Conservation (phyloP, 805 yeast genomes). For the Yarrowia bubula region DNA sequence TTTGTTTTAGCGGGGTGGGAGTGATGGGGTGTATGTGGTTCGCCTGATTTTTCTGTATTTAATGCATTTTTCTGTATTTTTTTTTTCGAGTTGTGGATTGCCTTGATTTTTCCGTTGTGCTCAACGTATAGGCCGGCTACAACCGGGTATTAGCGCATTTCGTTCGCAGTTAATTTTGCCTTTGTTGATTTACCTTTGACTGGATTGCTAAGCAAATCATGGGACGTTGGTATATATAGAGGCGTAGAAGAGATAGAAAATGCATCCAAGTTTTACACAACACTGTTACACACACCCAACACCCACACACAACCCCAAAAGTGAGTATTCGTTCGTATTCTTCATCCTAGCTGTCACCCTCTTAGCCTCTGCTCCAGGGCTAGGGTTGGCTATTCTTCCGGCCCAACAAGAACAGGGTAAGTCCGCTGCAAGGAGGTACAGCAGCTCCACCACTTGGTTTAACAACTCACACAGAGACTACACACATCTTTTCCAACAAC, state of each 20-base stretch:
- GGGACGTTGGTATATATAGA: neutral
- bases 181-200: neutral
- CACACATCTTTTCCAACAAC: neutral
- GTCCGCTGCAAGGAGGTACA: conserved; percentile 2
- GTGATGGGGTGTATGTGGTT: too few species aligned
- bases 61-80: neutral
- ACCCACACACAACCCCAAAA: neutral
- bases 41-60: neutral
- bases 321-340: neutral
- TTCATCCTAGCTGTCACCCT: too few species aligned
- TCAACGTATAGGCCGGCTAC: neutral
- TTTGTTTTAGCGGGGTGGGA: neutral
- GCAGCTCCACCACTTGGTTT: neutral
- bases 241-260: too few species aligned
- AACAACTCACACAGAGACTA: conserved; percentile 6
- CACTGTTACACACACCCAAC: neutral
- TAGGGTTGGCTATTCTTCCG: conserved; percentile 6
- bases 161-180: neutral
- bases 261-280: too few species aligned
- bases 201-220: conserved; percentile 8
- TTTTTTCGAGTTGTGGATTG: neutral
- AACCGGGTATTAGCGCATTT: conserved; percentile 15
- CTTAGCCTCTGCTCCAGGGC: too few species aligned
- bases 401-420: conserved; percentile 26
- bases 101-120: neutral